phyloP scores from a whole-genome alignment of 1,284 basidiomycete genomes.

The Puccinia triticina region DNA sequence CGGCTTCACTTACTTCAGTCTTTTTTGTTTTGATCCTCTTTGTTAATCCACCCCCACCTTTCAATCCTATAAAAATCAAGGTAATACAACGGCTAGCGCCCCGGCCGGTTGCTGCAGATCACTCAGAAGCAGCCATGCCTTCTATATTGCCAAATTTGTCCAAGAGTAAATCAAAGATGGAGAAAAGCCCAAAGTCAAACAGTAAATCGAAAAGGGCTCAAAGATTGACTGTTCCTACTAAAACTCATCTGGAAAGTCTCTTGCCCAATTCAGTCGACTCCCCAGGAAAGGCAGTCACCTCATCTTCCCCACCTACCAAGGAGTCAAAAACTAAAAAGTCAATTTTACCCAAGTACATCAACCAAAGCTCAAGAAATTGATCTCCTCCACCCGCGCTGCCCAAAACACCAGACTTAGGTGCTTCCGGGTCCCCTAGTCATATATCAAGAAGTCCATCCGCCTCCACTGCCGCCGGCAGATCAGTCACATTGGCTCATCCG shows the following conservation, averaged over 20 bases:
- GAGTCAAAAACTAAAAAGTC: constrained; percentile 37
- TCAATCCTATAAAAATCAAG: constrained; percentile 44
- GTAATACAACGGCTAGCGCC: background rate
- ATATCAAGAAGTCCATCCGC: constrained; percentile 53
- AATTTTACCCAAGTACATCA: constrained; percentile 8
- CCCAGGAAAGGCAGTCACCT: background rate
- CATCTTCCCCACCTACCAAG: background rate
- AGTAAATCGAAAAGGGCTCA: background rate
- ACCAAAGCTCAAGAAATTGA: background rate
- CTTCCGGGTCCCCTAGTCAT: constrained; percentile 51
- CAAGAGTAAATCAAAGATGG: constrained; percentile 13
- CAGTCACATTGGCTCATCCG: constrained; percentile 51
- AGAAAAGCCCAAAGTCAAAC: background rate
- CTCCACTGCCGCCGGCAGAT: constrained; percentile 69
- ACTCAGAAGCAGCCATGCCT: background rate
- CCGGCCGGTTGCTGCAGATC: background rate
- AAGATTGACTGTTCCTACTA: background rate
- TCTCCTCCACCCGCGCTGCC: background rate
- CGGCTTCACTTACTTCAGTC: too few relatives aligned
- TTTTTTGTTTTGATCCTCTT: too few relatives aligned
- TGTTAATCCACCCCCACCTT: background rate
- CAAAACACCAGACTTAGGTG: constrained; percentile 26
- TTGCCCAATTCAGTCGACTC: background rate
- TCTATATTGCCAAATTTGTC: background rate
- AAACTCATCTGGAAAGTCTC: background rate